Conservation (phyloP, 148 eudicot species). For the Chenopodium berlandieri region DNA sequence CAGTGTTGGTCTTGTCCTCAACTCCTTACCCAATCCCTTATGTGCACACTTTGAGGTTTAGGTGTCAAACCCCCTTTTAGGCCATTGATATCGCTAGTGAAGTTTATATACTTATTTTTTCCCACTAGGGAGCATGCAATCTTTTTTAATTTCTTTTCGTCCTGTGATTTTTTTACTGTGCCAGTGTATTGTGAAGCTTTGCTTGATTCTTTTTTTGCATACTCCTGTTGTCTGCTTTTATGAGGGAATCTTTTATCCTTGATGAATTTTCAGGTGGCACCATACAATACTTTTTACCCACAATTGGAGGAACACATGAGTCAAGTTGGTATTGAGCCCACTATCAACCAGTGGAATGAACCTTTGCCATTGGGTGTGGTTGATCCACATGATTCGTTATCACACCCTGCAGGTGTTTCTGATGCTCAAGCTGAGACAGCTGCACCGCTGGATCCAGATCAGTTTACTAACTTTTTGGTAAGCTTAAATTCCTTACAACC, state of each 20-base stretch:
- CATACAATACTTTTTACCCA: conserved; percentile 87
- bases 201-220: conserved; percentile 1
- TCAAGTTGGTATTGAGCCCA: conserved; percentile 79
- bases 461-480: conserved; percentile 88
- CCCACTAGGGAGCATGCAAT: background rate
- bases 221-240: conserved; percentile 7
- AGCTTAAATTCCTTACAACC: conserved; percentile 10
- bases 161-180: background rate
- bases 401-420: conserved; percentile 93
- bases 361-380: conserved; percentile 81
- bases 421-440: conserved; percentile 97
- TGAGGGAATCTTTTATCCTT: background rate
- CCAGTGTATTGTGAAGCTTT: background rate
- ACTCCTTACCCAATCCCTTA: background rate
- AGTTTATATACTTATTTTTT: background rate
- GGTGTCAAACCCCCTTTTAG: background rate
- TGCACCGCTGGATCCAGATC: conserved; percentile 78
- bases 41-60: background rate
- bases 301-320: conserved; percentile 90
- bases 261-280: conserved; percentile 66
- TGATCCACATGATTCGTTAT: conserved; percentile 94
- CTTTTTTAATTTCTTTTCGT: background rate
- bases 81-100: background rate
- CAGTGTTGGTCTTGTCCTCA: background rate
- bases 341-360: conserved; percentile 84